These are phyloP conservation scores for Coemansia sp. DNA, from an alignment of 192 early-diverging fungal genomes.

Conservation along the genomic window DNA sequence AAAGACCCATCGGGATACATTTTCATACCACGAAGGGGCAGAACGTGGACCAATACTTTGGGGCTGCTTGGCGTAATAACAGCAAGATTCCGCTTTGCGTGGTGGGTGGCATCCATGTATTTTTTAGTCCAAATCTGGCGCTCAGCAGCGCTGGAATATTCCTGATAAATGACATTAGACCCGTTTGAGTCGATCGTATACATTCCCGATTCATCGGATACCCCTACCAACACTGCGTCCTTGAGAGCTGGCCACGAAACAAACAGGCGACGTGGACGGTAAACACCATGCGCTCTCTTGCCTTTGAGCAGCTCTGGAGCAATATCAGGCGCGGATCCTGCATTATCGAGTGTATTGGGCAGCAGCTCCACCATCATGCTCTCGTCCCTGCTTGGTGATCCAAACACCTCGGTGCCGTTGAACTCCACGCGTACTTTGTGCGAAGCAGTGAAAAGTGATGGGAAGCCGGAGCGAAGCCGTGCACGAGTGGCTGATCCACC, in stretches of 20 bases:
- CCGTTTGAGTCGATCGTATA: slow-evolving; percentile 48
- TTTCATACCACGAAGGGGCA: slow-evolving; percentile 45
- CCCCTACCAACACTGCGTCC: slow-evolving; percentile 73
- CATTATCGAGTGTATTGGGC: slow-evolving; percentile 13
- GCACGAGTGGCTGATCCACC: slow-evolving; percentile 64
- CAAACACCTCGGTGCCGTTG: slow-evolving; percentile 86
- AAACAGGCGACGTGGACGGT: slow-evolving; percentile 43
- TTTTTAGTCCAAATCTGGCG: slow-evolving; percentile 25
- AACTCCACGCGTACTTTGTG: slow-evolving; percentile 67
- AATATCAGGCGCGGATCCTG: slow-evolving; percentile 14
- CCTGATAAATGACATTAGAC: slow-evolving; percentile 9
- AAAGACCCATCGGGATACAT: slow-evolving; percentile 44
- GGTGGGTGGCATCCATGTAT: slow-evolving; percentile 32
- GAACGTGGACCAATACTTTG: slow-evolving; percentile 39
- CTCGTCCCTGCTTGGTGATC: slow-evolving; percentile 68
- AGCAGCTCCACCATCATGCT: slow-evolving; percentile 36
- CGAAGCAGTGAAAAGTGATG: slow-evolving; percentile 78
- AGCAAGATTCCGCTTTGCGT: slow-evolving; percentile 25
- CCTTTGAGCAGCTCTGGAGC: slow-evolving; percentile 37
- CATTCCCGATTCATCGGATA: slow-evolving; percentile 66
- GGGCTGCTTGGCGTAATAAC: slow-evolving; percentile 15
- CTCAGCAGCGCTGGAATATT: slow-evolving; percentile 18
- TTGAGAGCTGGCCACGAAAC: slow-evolving; percentile 83
- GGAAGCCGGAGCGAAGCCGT: slow-evolving; percentile 79
- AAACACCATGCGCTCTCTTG: slow-evolving; percentile 25